These are phyloP conservation scores for Lecanicillium sp. DNA, from an alignment of 2,329 filamentous ascomycete genomes.

Conservation along the genomic window DNA sequence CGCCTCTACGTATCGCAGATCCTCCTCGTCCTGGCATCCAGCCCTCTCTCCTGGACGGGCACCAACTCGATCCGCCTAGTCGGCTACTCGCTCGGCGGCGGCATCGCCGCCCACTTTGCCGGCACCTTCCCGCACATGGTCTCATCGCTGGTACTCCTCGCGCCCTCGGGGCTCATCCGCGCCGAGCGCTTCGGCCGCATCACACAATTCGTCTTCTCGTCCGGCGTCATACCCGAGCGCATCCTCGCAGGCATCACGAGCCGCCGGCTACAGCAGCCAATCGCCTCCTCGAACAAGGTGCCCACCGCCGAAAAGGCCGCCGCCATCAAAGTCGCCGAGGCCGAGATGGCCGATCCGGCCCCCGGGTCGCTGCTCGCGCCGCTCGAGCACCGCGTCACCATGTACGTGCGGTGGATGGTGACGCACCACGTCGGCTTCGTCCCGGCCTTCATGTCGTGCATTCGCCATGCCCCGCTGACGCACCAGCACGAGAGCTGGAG, in stretches of 20 bases:
- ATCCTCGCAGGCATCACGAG: constrained; percentile 41
- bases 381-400: constrained; percentile 39
- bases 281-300: constrained; percentile 30
- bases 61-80: constrained; percentile 53
- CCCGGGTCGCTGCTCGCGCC: constrained; percentile 20
- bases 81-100: constrained; percentile 78
- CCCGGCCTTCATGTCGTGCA: constrained; percentile 50
- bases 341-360: constrained; percentile 29
- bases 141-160: constrained; percentile 64
- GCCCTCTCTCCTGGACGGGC: constrained; percentile 60
- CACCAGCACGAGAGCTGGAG: constrained; percentile 44
- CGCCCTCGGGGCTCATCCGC: constrained; percentile 68
- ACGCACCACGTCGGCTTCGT: constrained; percentile 50
- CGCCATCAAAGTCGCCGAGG: constrained; percentile 31
- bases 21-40: constrained; percentile 62
- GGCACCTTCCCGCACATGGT: constrained; percentile 65
- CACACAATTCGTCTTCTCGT: constrained; percentile 45
- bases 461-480: constrained; percentile 46
- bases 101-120: constrained; percentile 67
- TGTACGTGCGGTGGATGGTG: constrained; percentile 52
- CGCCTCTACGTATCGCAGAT: constrained; percentile 67
- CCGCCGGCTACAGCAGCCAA: constrained; percentile 40
- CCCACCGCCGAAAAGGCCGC: constrained; percentile 8
- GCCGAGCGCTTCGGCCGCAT: constrained; percentile 42
- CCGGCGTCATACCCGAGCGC: constrained; percentile 44